Evolutionary conservation across 352 stramenopile genomes (phyloP).

Genomic region (Pythium periplocum): DNA sequence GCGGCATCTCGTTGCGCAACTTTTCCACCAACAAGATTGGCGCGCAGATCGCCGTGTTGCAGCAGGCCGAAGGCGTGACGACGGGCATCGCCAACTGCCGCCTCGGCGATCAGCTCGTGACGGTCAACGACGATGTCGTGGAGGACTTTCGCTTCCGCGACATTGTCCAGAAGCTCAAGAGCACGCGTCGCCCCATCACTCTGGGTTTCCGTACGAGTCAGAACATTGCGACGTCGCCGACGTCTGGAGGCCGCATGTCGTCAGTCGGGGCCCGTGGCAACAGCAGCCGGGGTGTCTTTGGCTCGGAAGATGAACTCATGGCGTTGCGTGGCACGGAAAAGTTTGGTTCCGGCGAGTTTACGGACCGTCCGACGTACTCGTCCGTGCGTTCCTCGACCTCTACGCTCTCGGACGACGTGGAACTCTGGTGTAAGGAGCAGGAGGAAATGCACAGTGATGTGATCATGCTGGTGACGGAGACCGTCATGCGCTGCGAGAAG

Average conservation of each 20-base stretch:
- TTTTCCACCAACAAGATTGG: conserved; percentile 73
- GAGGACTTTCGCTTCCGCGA: conserved; percentile 51
- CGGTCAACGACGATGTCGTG: conserved; percentile 66
- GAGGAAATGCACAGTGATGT: conserved; percentile 84
- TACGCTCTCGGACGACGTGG: conserved; percentile 73
- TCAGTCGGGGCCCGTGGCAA: conserved; percentile 7
- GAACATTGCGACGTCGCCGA: conserved; percentile 62
- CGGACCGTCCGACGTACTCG: conserved; percentile 34
- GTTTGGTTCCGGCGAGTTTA: no score
- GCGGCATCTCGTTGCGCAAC: conserved; percentile 80
- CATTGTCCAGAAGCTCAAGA: conserved; percentile 81
- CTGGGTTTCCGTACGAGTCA: conserved; percentile 66
- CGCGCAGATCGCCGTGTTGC: conserved; percentile 73
- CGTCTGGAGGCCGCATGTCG: conserved; percentile 14
- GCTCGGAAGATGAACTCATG: no score
- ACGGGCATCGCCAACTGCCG: conserved; percentile 74
- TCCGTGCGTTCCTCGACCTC: conserved; percentile 48
- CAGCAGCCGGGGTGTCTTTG: conserved; percentile 16
- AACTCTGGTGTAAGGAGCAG: conserved; percentile 73
- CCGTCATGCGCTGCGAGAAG: conserved; percentile 71
- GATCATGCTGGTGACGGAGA: conserved; percentile 78
- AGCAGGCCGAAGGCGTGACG: conserved; percentile 72
- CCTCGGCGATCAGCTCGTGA: conserved; percentile 69
- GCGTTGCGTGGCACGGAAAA: no score
- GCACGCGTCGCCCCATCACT: conserved; percentile 55